A percentile compares a stretch with the other conserved stretches of the same genome.
These are phyloP conservation scores for Hypoxylon sp. DNA, from an alignment of 2,329 filamentous ascomycete species.

Conservation along the genomic window DNA sequence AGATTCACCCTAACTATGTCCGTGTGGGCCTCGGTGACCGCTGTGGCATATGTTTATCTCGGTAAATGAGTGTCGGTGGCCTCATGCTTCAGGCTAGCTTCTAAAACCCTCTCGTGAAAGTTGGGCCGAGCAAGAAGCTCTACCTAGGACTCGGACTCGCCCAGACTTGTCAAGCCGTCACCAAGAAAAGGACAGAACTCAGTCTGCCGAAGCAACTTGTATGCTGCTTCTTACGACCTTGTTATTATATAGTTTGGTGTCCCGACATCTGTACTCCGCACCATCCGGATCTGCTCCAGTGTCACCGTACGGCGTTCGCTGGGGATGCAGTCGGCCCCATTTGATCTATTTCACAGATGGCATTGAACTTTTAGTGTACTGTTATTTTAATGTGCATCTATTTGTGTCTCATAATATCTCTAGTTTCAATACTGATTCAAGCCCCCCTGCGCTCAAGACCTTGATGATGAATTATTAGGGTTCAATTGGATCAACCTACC, in stretches of 20 bases:
- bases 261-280: not conserved
- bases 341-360: not conserved
- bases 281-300: not conserved
- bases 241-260: not conserved
- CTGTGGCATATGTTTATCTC: not conserved
- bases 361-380: not conserved
- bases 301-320: not conserved
- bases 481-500: not conserved
- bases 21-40: not conserved
- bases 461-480: not conserved
- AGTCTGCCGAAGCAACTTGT: not conserved
- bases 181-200: conserved; percentile 37
- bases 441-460: not conserved
- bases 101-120: not conserved
- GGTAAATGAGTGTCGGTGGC: not conserved
- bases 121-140: not conserved
- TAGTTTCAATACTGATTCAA: not conserved
- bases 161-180: conserved; percentile 58
- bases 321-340: not conserved
- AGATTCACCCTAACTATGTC: not conserved
- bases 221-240: not conserved
- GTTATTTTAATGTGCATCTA: not conserved
- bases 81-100: not conserved
- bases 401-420: not conserved
- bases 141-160: not conserved